Base-by-base conservation (phyloP, 495 filamentous ascomycete species). In the Lindgomyces ingoldianus region DNA sequence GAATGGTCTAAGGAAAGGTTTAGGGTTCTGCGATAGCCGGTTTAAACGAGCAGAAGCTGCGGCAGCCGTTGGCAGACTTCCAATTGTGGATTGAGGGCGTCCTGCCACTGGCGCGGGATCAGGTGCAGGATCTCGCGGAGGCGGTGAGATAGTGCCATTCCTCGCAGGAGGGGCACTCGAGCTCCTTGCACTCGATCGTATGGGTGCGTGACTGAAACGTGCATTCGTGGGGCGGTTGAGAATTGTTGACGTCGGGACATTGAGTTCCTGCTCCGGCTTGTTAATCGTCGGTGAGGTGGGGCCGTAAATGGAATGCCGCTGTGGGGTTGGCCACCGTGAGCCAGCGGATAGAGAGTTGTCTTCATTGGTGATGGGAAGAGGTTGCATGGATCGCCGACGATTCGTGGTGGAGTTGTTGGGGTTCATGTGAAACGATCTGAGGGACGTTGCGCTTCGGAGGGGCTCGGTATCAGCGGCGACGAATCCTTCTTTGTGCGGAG, bases 341-440 rank as follows among this genome's bases (percentile, higher is more conserved):
- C 22, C 26, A 18, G 67, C 45, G 42, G 64, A 57, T 45, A 66
- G 57, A 50, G 65, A 68, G 11, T 42, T 56, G 44, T 64, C 56
- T 26, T 71, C 68, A 58, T 63, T 65, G 36, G 62, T 67, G 39
- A 55, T 54, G 3, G 70, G 60, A 21, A 74, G 51, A 52, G 74
- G 66, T 49, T 73, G 67, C 55, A 67, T 72, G 19, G 74, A 74
- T 46, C 74, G 56, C 46, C 74, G 60, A 4, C 74, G 63, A 29
- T 44, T 64, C 47, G 48, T 48, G 11, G 50, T 53, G 24, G 69
- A 47, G 18, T 61, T 70, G 24, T 57, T 63, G 24, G 71, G 66
- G 50, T 57, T 70, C 56, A 72, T 67, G 39, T 74, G 71, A 53
- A 64, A 65, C 49, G 68, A 67, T 22, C 60, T 72, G 42, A 68